Evolutionary conservation across 495 filamentous ascomycete species (phyloP).

Genomic region (Tuber borchii): DNA sequence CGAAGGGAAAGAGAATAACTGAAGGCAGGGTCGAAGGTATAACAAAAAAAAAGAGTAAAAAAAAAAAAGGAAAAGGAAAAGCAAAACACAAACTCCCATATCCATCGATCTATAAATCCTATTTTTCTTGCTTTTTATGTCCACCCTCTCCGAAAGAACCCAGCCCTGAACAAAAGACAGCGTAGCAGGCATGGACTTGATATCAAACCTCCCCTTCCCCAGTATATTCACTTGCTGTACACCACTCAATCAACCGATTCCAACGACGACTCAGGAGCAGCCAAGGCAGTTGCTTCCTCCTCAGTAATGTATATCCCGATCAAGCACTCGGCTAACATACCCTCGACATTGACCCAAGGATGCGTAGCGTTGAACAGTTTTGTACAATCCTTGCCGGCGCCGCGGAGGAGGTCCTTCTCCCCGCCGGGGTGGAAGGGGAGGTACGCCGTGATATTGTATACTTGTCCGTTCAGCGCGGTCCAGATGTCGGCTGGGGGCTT

Average conservation of each 20-base stretch:
- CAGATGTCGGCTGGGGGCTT: constrained; percentile 78
- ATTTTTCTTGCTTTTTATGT: not conserved
- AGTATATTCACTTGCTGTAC: not conserved
- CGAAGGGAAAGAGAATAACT: constrained; percentile 27
- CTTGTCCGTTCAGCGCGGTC: constrained; percentile 75
- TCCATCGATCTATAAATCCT: constrained; percentile 22
- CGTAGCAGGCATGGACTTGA: not conserved
- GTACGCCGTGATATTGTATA: constrained; percentile 92
- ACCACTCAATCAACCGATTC: constrained; percentile 66
- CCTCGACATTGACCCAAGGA: constrained; percentile 97
- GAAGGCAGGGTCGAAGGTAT: constrained; percentile 28
- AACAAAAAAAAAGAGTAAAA: constrained; percentile 14
- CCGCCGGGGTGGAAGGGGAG: constrained; percentile 87
- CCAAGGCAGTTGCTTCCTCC: constrained; percentile 49
- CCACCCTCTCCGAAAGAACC: not conserved
- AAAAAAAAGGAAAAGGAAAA: constrained; percentile 26
- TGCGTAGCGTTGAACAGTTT: constrained; percentile 86
- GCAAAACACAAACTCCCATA: constrained; percentile 21
- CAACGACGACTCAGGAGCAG: constrained; percentile 44
- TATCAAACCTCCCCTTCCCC: not conserved
- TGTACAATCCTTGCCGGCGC: constrained; percentile 68
- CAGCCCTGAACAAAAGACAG: not conserved
- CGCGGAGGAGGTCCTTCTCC: constrained; percentile 72
- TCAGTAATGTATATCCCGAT: constrained; percentile 81
- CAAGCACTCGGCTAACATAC: constrained; percentile 77